Conservation (phyloP, 129 eudicot species). For the Flaveria bidentis region DNA sequence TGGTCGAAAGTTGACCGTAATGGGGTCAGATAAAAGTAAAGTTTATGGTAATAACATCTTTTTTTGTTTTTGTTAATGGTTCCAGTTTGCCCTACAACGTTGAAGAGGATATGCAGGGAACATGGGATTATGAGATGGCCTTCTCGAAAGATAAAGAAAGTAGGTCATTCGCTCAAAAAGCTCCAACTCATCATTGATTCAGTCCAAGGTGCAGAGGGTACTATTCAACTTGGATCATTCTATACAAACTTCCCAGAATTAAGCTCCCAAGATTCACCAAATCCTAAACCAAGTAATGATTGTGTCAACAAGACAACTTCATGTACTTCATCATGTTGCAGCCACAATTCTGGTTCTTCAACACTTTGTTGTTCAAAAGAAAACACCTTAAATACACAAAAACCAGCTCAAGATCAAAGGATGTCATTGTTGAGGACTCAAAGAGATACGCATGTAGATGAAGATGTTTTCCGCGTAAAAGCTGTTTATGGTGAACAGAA, state of each 20-base stretch:
- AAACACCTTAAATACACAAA: conserved; percentile 25
- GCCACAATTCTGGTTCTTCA: conserved; percentile 44
- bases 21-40: background rate
- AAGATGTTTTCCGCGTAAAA: conserved; percentile 40
- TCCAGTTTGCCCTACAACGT: conserved; percentile 64
- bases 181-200: conserved; percentile 72
- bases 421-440: conserved; percentile 31
- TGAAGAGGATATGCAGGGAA: conserved; percentile 78
- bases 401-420: conserved; percentile 39
- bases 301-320: conserved; percentile 1
- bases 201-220: conserved; percentile 64
- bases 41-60: background rate
- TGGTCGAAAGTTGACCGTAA: background rate
- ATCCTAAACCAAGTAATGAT: background rate
- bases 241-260: conserved; percentile 59
- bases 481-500: conserved; percentile 53
- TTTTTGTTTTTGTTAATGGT: conserved; percentile 19
- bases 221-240: conserved; percentile 60
- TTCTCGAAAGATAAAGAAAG: conserved; percentile 71
- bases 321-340: conserved; percentile 12
- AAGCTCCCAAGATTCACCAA: conserved; percentile 32
- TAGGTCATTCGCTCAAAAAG: conserved; percentile 62
- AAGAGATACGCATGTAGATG: conserved; percentile 17
- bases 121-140: conserved; percentile 76
- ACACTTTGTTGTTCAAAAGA: conserved; percentile 38